Base-by-base conservation (phyloP, 352 stramenopile species). In the Globisporangium spiculum region DNA sequence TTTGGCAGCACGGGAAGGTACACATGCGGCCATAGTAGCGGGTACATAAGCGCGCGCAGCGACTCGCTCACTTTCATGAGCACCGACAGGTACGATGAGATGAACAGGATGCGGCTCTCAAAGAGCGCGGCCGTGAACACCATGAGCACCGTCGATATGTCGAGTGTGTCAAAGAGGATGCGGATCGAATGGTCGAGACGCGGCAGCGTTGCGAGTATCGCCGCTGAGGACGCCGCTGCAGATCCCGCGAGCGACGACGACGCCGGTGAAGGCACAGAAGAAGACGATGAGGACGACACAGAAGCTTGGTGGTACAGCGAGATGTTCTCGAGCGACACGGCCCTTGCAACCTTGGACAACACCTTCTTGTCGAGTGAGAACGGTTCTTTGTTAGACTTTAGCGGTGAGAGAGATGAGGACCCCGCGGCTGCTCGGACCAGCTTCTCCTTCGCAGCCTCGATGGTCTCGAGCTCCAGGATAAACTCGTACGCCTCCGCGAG, bases 21-120 rank as follows among this genome's bases (percentile, higher is more conserved):
- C 52, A 96, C 86, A 62, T 97, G 90, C 27, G 89, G 88, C 90
- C 90, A 97, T 20, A 86, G 74, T 20, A 97, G 67, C 5, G 90
- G 90, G 41, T 91, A 90, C 79, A 97, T 88, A n/a, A 97, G 80
- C 27, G 86, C 77, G 57, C 86, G 85, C 34, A 96, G 69, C 0
- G 88, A 85, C 66, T 96, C 89, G 61, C 75, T 76, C 18, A 91
- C 85, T 57, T 91, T 92, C 76, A 94, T 90, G 41, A 96, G 73
- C 65, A 94, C 86, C 1, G 88, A 94, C 12, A 89, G 67, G 68
- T 93, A 88, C 1, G 80, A 91, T 26, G 88, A 96, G 9, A 94
- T 78, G 61, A 96, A 79, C 41, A 96, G 69, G 53, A 96, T 89
- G 26, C 86, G 88, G 68, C 80, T 91, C 61, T 96, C 88, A 60